Evolutionary conservation across 192 early-diverging fungal species (phyloP).

Genomic region (Pecoramyces ruminantium): DNA sequence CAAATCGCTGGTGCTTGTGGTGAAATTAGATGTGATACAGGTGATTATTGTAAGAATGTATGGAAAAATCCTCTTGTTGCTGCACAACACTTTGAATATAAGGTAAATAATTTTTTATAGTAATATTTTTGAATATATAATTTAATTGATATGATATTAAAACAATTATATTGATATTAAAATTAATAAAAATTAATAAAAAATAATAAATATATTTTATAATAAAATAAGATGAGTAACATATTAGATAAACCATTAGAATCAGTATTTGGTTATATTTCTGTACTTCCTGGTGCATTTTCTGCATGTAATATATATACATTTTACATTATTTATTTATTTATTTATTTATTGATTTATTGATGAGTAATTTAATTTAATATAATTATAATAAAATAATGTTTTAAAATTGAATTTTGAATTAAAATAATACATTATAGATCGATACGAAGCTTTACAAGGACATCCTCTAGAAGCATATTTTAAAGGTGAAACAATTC

Average conservation of each 20-base stretch:
- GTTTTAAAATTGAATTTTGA: no score
- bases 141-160: no score
- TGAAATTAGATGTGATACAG: constrained; percentile 55
- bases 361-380: no score
- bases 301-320: constrained; percentile 46
- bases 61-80: constrained; percentile 51
- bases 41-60: constrained; percentile 31
- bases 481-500: constrained; percentile 53
- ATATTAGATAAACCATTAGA: constrained; percentile 65
- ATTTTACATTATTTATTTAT: no score
- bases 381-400: no score
- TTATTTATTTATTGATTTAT: no score
- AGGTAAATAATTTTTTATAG: no score
- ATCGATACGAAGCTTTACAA: constrained; percentile 13
- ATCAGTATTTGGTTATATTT: constrained; percentile 87
- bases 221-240: constrained; percentile 17
- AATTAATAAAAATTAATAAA: no score
- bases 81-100: constrained; percentile 70
- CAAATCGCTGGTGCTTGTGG: constrained; percentile 68
- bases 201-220: background rate
- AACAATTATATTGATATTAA: no score
- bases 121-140: no score
- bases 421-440: constrained; percentile 15
- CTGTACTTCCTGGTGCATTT: constrained; percentile 77
- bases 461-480: constrained; percentile 49